phyloP scores from a whole-genome alignment of 2,329 filamentous ascomycete species.

The Dactylellina drechsleri region DNA sequence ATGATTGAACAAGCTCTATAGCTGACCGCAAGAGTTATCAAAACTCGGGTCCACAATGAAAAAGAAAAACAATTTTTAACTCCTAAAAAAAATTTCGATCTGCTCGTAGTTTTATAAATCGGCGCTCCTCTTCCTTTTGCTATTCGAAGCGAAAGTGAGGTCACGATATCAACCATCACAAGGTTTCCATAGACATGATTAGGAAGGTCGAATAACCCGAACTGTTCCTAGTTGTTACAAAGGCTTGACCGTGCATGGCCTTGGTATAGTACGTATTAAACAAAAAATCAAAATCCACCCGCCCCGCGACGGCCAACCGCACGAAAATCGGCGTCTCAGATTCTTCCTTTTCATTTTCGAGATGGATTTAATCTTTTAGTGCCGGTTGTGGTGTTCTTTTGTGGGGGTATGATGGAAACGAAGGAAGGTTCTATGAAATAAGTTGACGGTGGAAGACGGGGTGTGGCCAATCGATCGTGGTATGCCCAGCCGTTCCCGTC shows the following conservation, averaged over 20 bases:
- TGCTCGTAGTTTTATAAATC: slow-evolving; percentile 1
- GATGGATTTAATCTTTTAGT: no score
- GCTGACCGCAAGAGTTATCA: no score
- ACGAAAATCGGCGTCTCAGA: not conserved
- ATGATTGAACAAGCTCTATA: slow-evolving; percentile 9
- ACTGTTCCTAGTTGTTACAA: slow-evolving; percentile 7
- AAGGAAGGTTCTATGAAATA: not conserved
- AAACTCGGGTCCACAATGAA: slow-evolving; percentile 2
- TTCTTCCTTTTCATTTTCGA: not conserved
- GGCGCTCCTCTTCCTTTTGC: not conserved
- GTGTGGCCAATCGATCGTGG: slow-evolving; percentile 1
- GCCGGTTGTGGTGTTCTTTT: no score
- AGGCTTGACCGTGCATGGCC: slow-evolving; percentile 2
- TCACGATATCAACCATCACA: slow-evolving; percentile 22
- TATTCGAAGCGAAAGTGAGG: slow-evolving; percentile 6
- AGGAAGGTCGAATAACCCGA: slow-evolving; percentile 20
- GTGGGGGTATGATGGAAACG: not conserved
- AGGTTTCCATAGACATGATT: slow-evolving; percentile 1
- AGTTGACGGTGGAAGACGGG: not conserved
- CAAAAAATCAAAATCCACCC: no score
- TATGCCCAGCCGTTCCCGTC: slow-evolving; percentile 9
- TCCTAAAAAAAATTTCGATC: slow-evolving; percentile 8
- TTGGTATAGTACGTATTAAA: not conserved
- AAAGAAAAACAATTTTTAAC: slow-evolving; percentile 21
- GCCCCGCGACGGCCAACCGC: no score